phyloP scores from a whole-genome alignment of 352 stramenopile species.

The Blastocystis sp. region DNA sequence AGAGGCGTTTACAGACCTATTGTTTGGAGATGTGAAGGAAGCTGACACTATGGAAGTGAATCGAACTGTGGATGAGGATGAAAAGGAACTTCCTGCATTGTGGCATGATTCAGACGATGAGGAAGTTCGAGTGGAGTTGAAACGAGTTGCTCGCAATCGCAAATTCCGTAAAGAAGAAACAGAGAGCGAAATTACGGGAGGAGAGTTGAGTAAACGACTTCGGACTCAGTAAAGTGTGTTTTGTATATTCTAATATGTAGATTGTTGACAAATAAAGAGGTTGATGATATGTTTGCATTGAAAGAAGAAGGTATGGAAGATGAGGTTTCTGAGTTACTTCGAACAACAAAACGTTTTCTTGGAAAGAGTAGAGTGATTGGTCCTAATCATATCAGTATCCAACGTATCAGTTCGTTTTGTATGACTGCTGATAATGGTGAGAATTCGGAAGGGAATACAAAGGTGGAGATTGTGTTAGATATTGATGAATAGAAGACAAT shows the following conservation, averaged over 20 bases:
- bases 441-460: neutral
- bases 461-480: neutral
- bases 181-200: conserved; percentile 2
- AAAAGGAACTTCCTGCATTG: neutral
- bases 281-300: conserved; percentile 18
- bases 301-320: neutral
- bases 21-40: conserved; percentile 33
- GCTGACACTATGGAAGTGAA: neutral
- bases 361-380: neutral
- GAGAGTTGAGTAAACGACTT: conserved; percentile 30
- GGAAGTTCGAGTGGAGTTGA: neutral
- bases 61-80: neutral
- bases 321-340: neutral
- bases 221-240: neutral
- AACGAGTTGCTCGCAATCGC: neutral
- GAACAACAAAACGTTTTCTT: conserved; percentile 41
- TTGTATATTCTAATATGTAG: neutral
- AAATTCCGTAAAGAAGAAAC: conserved; percentile 4
- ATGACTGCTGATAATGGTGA: neutral
- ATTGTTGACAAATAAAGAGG: neutral
- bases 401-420: neutral
- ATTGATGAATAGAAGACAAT: neutral
- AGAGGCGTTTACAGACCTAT: conserved; percentile 30
- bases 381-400: neutral
- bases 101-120: conserved; percentile 51